Evolutionary conservation across 164 flowering plant species (phyloP), one percentile per base, ranked within the genome.

Genomic region (Pachysandra terminalis): DNA sequence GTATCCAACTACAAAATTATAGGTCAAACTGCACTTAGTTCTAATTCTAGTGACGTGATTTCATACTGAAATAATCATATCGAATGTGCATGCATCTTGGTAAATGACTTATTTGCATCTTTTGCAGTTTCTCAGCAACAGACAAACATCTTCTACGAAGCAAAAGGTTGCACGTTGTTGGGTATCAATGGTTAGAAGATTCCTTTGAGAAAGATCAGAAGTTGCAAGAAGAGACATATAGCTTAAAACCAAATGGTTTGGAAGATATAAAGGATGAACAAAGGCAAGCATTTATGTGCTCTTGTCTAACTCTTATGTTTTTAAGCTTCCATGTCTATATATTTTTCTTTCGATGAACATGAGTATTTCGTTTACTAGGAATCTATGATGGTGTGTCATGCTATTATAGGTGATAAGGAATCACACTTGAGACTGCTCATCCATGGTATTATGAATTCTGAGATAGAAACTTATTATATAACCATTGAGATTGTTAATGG

Each of bases 141-240:
- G 87, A 88, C 61, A 82, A 68, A 71, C 75, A 26, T 69, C 24
- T 80, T 65, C 53, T 90, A 16, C 61, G 58, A 60, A 76, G 69
- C 40, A 81, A 72, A 68, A 79, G 67, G 68, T 64, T 96, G 82
- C 90, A 85, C 65, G 77, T 93, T 66, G 86, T 96, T 41, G 41
- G 81, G 69, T 80, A 81, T 51, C 86, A 86, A 60, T 93, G 99
- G 99, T 74, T 96, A 68, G 96, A 89, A 62, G 91, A 89, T 60
- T 86, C 84, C 68, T 68, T 87, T 72, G 78, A 78, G 59, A 69
- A 68, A 65, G 79, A 74, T 51, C 73, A 71, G 59, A 89, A 78
- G 68, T 63, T 93, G 85, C 75, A 70, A 28, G 97, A 89, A 74
- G 81, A 77, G 19, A 8, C 65, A 37, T 91, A 91, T 72, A 84